These are phyloP conservation scores for Clonostachys rosea DNA, from an alignment of 2,329 filamentous ascomycete genomes.

Conservation along the genomic window DNA sequence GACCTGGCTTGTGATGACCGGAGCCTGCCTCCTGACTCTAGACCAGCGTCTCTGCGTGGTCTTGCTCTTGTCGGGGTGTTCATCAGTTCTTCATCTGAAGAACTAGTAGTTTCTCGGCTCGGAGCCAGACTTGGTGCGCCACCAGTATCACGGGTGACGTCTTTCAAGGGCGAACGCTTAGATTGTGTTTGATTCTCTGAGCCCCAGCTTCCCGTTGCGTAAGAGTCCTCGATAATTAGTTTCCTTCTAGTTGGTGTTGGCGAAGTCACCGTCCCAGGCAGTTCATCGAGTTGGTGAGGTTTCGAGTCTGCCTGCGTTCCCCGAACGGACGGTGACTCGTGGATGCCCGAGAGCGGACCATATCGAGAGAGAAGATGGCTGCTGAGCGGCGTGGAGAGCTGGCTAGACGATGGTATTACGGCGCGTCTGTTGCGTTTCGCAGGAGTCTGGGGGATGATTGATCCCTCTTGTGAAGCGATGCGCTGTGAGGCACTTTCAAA, in stretches of 20 bases:
- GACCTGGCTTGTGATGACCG: no score
- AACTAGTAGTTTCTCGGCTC: no score
- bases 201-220: slow-evolving; percentile 26
- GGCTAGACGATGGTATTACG: slow-evolving; percentile 39
- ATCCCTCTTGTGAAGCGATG: slow-evolving; percentile 17
- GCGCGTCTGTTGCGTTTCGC: slow-evolving; percentile 18
- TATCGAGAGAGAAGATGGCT: slow-evolving; percentile 33
- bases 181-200: slow-evolving; percentile 12
- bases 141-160: not conserved
- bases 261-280: slow-evolving; percentile 8
- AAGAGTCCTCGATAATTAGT: slow-evolving; percentile 41
- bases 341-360: slow-evolving; percentile 17
- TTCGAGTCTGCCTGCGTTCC: slow-evolving; percentile 9
- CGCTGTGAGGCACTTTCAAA: not conserved
- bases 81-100: no score
- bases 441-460: slow-evolving; percentile 37
- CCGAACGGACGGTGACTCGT: slow-evolving; percentile 23
- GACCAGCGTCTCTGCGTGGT: not conserved
- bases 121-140: no score
- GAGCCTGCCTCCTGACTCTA: no score
- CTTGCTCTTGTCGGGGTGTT: not conserved
- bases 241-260: slow-evolving; percentile 8
- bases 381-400: slow-evolving; percentile 25
- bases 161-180: slow-evolving; percentile 7
- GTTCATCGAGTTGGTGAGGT: slow-evolving; percentile 8